Conservation (phyloP, 768 basidiomycete genomes). For the Rhodotorula babjevae region DNA sequence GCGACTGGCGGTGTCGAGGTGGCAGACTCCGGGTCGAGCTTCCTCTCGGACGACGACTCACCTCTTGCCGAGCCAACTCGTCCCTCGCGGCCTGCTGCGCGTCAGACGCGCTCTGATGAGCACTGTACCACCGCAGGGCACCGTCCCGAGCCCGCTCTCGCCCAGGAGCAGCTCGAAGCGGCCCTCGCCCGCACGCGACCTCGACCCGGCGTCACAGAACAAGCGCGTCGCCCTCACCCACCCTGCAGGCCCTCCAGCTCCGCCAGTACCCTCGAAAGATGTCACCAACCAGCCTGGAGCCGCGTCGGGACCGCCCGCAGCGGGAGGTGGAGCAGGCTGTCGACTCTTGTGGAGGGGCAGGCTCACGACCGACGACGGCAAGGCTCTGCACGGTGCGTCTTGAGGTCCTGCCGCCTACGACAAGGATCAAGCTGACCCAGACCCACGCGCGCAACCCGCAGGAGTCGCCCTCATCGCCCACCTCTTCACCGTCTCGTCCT, state of each 20-base stretch:
- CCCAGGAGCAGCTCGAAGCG: neutral
- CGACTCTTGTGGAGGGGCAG: constrained; percentile 27
- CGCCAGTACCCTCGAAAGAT: neutral
- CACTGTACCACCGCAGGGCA: no score
- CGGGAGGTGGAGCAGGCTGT: neutral
- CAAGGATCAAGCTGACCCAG: neutral
- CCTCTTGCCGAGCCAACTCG: no score
- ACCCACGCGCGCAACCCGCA: neutral
- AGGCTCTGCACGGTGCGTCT: constrained; percentile 9
- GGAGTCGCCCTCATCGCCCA: constrained; percentile 36
- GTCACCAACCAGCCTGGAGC: fast-evolving
- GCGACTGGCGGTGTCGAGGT: neutral
- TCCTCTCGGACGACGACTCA: neutral
- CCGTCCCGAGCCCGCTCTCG: neutral
- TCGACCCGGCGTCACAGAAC: constrained; percentile 2
- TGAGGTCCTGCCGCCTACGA: neutral
- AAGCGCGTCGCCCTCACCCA: neutral
- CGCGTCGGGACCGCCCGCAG: neutral
- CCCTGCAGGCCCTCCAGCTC: neutral
- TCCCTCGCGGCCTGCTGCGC: no score
- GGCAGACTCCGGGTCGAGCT: neutral
- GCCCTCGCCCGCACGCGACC: neutral
- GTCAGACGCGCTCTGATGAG: neutral
- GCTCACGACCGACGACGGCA: neutral
- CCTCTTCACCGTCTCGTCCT: constrained; percentile 30